These are phyloP conservation scores for Candida cerambycidarum DNA, from an alignment of 805 yeast species.

Conservation along the genomic window DNA sequence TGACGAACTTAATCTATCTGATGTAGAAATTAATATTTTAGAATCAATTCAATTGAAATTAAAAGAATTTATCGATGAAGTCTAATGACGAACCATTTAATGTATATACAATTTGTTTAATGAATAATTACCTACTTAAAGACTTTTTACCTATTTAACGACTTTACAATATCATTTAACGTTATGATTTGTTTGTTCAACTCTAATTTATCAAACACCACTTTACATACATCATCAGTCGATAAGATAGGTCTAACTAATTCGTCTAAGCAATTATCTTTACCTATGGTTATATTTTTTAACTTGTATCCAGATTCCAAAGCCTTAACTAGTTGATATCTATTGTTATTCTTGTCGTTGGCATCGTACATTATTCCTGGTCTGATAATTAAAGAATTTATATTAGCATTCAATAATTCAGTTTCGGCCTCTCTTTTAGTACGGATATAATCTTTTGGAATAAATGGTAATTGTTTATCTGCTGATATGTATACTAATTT, in stretches of 20 bases:
- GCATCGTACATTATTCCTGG: slow-evolving; percentile 85
- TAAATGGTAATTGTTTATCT: slow-evolving; percentile 58
- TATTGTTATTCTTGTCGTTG: slow-evolving; percentile 14
- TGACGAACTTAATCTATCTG: slow-evolving; percentile 20
- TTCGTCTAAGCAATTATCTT: slow-evolving; percentile 40
- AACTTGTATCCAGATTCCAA: slow-evolving; percentile 45
- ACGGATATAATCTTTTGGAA: slow-evolving; percentile 69
- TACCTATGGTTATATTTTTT: slow-evolving; percentile 42
- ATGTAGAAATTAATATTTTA: slow-evolving; percentile 29
- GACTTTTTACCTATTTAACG: neutral
- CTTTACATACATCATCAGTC: slow-evolving; percentile 66
- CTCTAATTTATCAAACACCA: slow-evolving; percentile 53
- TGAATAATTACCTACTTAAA: neutral
- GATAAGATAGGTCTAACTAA: slow-evolving; percentile 62
- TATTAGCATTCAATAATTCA: slow-evolving; percentile 45
- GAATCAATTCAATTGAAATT: slow-evolving; percentile 20
- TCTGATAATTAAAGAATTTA: slow-evolving; percentile 65
- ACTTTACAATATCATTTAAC: slow-evolving; percentile 27
- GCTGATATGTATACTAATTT: slow-evolving; percentile 75
- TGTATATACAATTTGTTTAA: no score
- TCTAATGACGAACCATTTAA: no score
- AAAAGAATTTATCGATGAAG: neutral
- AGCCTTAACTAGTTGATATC: slow-evolving; percentile 20
- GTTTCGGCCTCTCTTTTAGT: slow-evolving; percentile 79
- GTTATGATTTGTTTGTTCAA: slow-evolving; percentile 58